Conservation (phyloP, 2,329 filamentous ascomycete species). For the Epichloe elymi region DNA sequence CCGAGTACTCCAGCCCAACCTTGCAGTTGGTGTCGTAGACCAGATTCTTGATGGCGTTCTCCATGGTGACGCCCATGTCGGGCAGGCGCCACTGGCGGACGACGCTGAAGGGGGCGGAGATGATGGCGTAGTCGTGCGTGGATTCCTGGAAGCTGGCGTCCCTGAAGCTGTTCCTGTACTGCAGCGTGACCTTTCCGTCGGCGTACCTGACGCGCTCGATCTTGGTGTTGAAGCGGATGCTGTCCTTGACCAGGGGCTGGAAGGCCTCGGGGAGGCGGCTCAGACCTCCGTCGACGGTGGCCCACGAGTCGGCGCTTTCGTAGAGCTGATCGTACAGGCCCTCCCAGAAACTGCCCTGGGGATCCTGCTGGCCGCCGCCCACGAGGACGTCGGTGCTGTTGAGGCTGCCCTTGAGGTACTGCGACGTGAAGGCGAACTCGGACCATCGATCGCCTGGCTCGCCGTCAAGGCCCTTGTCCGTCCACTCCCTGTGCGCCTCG, state of each 20-base stretch:
- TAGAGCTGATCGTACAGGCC: conserved; percentile 14
- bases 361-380: conserved; percentile 18
- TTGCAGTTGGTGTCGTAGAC: conserved; percentile 36
- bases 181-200: conserved; percentile 40
- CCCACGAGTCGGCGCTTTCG: conserved; percentile 14
- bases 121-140: conserved; percentile 53
- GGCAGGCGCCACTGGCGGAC: conserved; percentile 50
- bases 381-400: conserved; percentile 37
- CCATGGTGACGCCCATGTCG: conserved; percentile 25
- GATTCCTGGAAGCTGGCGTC: conserved; percentile 28
- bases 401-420: conserved; percentile 38
- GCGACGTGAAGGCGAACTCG: conserved; percentile 48
- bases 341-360: conserved; percentile 31
- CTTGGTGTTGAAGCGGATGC: conserved; percentile 41
- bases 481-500: conserved; percentile 28
- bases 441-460: conserved; percentile 49
- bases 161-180: conserved; percentile 37
- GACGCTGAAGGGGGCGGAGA: conserved; percentile 50
- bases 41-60: conserved; percentile 33
- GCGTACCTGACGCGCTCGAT: conserved; percentile 44
- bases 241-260: conserved; percentile 43
- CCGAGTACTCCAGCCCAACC: conserved; percentile 54
- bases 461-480: conserved; percentile 22
- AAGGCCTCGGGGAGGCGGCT: conserved; percentile 40
- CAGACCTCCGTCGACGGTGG: conserved; percentile 2